Percentiles rank a stretch among this genome's conserved stretches.
Conservation (phyloP, 108 stramenopile species). For the Nitzschia sp. region DNA sequence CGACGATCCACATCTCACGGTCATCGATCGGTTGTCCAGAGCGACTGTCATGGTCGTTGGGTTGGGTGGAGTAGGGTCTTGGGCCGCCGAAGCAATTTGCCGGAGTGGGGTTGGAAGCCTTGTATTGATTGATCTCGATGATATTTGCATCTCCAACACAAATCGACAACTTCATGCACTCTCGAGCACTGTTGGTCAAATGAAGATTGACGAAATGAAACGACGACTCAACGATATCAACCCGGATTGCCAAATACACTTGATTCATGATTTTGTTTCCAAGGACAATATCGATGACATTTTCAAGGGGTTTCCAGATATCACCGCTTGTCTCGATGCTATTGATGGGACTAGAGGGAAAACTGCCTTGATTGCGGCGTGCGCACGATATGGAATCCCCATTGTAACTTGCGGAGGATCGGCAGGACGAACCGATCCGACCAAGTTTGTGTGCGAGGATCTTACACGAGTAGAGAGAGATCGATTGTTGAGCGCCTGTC, state of each 20-base stretch:
- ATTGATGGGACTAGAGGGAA: slow-evolving; percentile 78
- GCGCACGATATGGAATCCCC: slow-evolving; percentile 52
- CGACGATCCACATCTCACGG: slow-evolving; percentile 10
- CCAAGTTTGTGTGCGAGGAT: slow-evolving; percentile 64
- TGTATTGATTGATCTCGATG: slow-evolving; percentile 78
- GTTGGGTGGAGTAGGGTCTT: slow-evolving; percentile 84
- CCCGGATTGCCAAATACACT: slow-evolving; percentile 63
- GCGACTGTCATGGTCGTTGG: slow-evolving; percentile 76
- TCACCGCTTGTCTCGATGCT: slow-evolving; percentile 69
- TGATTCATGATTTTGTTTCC: slow-evolving; percentile 75
- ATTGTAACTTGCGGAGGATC: slow-evolving; percentile 88
- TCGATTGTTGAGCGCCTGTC: slow-evolving; percentile 54
- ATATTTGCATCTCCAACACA: slow-evolving; percentile 84
- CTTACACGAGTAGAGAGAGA: slow-evolving; percentile 62
- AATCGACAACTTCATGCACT: slow-evolving; percentile 85
- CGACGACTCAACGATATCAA: slow-evolving; percentile 65
- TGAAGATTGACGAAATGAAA: slow-evolving; percentile 83
- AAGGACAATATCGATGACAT: slow-evolving; percentile 68
- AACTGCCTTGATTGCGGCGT: slow-evolving; percentile 70
- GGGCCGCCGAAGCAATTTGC: slow-evolving; percentile 83
- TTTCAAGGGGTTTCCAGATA: slow-evolving; percentile 30
- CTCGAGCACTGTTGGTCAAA: slow-evolving; percentile 56
- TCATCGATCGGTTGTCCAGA: slow-evolving; percentile 44
- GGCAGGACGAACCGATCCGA: slow-evolving; percentile 79
- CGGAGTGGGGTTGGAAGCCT: slow-evolving; percentile 81